These are phyloP conservation scores for Irpex lacteus DNA, from an alignment of 1,284 basidiomycete genomes.

Conservation along the genomic window DNA sequence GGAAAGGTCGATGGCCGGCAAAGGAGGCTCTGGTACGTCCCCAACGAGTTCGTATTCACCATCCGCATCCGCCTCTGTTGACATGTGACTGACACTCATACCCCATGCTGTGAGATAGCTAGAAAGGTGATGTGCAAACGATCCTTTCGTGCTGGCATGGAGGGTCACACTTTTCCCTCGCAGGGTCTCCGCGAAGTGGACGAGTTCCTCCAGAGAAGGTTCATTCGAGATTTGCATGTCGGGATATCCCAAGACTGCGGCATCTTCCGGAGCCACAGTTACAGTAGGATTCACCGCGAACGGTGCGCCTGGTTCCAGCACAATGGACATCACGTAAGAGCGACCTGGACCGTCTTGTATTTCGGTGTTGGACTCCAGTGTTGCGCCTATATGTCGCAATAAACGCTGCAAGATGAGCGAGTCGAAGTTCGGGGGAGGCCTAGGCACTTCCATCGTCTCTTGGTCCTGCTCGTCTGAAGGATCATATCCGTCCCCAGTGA, in stretches of 20 bases:
- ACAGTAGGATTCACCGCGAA: constrained; percentile 30
- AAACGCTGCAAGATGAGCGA: constrained; percentile 65
- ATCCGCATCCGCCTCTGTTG: constrained; percentile 56
- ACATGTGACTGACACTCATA: constrained; percentile 84
- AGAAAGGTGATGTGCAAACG: constrained; percentile 88
- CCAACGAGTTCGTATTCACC: constrained; percentile 22
- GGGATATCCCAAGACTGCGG: constrained; percentile 42
- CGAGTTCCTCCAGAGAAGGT: constrained; percentile 75
- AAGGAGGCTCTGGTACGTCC: constrained; percentile 9
- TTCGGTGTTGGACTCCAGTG: constrained; percentile 47
- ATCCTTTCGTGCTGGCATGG: constrained; percentile 78
- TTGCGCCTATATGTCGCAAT: constrained; percentile 64
- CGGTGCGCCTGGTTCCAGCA: constrained; percentile 52
- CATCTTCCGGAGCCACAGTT: constrained; percentile 42
- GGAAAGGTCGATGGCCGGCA: constrained; percentile 1
- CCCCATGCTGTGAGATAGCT: constrained; percentile 94
- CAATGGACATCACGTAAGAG: constrained; percentile 52
- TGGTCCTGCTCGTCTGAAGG: background rate
- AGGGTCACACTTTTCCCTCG: constrained; percentile 80
- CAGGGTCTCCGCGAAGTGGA: constrained; percentile 76
- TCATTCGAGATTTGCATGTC: constrained; percentile 56
- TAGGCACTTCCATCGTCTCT: constrained; percentile 18
- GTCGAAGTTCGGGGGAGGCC: constrained; percentile 55
- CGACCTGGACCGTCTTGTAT: constrained; percentile 43
- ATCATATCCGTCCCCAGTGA: constrained; percentile 10